Evolutionary conservation across 1,284 basidiomycete species (phyloP).

Genomic region (Tilletia setariae): DNA sequence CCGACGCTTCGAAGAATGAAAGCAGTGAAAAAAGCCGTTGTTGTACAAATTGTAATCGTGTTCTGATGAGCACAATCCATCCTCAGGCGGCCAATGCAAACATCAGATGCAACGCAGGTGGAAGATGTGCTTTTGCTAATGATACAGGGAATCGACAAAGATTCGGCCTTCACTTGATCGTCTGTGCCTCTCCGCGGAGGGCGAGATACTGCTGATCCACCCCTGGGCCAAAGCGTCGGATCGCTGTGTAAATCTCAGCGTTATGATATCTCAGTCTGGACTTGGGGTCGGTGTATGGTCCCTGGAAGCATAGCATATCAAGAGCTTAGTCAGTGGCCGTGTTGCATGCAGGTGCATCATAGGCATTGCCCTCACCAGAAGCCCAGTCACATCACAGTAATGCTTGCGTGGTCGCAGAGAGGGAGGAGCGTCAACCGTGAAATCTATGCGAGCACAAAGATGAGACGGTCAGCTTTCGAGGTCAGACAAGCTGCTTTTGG

Average conservation of each 20-base stretch:
- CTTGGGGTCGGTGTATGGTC: constrained; percentile 77
- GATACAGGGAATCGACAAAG: too few species aligned
- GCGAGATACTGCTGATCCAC: constrained; percentile 15
- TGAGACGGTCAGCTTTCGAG: neutral
- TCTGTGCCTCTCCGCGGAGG: constrained; percentile 2
- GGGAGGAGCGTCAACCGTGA: constrained; percentile 78
- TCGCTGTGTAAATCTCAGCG: constrained; percentile 77
- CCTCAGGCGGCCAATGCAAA: too few species aligned
- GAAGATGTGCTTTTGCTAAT: too few species aligned
- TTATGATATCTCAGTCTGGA: constrained; percentile 78
- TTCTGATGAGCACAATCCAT: too few species aligned
- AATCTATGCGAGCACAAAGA: constrained; percentile 59
- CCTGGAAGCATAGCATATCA: constrained; percentile 57
- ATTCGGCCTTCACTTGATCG: constrained; percentile 7
- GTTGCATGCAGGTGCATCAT: neutral
- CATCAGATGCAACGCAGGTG: too few species aligned
- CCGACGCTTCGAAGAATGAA: constrained; percentile 11
- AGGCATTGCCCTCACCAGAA: constrained; percentile 62
- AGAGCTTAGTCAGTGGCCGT: neutral
- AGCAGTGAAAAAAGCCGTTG: too few species aligned
- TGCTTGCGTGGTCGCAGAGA: constrained; percentile 72
- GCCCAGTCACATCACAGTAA: constrained; percentile 81
- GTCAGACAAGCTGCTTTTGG: neutral
- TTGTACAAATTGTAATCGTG: too few species aligned
- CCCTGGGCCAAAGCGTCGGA: constrained; percentile 63